Evolutionary conservation across 345 rosid genomes (phyloP), one percentile per base, ranked within the genome.

Genomic region (Geranium brycei): DNA sequence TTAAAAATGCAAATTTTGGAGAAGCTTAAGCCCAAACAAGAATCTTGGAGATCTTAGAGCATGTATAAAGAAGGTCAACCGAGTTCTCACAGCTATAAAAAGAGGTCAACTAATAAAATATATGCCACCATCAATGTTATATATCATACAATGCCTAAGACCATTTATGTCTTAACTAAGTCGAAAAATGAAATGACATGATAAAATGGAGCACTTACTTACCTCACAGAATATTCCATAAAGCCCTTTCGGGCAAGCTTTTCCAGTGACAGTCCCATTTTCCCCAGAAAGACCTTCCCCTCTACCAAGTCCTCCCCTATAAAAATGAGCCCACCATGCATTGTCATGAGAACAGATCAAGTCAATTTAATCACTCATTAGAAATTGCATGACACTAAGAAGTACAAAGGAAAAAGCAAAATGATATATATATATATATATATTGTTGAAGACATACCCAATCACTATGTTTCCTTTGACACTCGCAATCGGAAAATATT

Each of bases 151-250:
- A 38, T 38, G 47, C 11, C 28, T 23, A 23, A 23, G 47, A 5
- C 47, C 47, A 38, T 38, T 38, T 38, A 38, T 38, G 47, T 4
- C 47, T 38, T 38, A 19, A 16, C 58, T 57, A 19, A 10, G 5
- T 28, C 35, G 60, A 17, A 59, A 66, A 31, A 57, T 47, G 7
- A 58, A 41, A 17, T 23, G 19, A 23, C n/a, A 47, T 2, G 15
- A 47, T 14, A 51, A 19, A 17, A 40, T 64, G 53, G 55, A 57
- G 71, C 60, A 61, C 40, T 10, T 82, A 61, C 40, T 10, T 82
- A 86, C 97, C 97, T 88, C 79, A 64, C 97, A 91, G 69, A 81
- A 91, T 67, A 83, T 75, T 18, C 97, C 97, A 78, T 81, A 81
- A 58, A 91, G 96, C 30, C 97, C 97, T 71, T 75, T 75, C 7